Conservation (phyloP, 352 stramenopile genomes). For the Pythium graminicola region DNA sequence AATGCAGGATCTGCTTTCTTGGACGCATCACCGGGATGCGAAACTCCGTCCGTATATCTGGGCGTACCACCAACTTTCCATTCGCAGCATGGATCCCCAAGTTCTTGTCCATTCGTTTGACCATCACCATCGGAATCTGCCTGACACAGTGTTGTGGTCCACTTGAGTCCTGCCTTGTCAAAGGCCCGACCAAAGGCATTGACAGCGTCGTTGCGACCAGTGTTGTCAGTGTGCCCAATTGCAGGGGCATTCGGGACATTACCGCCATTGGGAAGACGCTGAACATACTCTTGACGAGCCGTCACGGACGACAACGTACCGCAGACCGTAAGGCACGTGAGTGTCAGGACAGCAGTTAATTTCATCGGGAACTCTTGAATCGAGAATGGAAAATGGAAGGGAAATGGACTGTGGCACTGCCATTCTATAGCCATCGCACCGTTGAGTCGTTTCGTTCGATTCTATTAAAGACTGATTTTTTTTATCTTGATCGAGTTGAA, state of each 20-base stretch:
- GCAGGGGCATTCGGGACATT: constrained; percentile 18
- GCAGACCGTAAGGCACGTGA: too few relatives aligned
- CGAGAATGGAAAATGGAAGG: too few relatives aligned
- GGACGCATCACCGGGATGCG: constrained; percentile 16
- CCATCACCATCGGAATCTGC: constrained; percentile 49
- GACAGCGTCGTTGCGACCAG: neutral
- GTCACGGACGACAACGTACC: too few relatives aligned
- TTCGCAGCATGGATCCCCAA: constrained; percentile 49
- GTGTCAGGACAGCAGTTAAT: too few relatives aligned
- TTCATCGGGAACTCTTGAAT: too few relatives aligned
- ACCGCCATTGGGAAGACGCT: constrained; percentile 26
- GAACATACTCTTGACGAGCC: constrained; percentile 17
- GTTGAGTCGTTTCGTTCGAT: too few relatives aligned
- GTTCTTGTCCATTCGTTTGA: constrained; percentile 52
- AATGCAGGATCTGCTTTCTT: constrained; percentile 14
- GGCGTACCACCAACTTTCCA: constrained; percentile 19
- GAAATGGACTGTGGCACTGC: too few relatives aligned
- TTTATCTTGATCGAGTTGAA: too few relatives aligned
- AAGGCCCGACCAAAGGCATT: constrained; percentile 44
- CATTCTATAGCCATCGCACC: too few relatives aligned
- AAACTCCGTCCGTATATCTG: constrained; percentile 12
- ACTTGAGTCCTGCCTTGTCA: constrained; percentile 28
- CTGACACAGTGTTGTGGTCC: constrained; percentile 33
- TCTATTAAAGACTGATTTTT: too few relatives aligned
- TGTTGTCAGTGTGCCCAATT: constrained; percentile 21